Base-by-base conservation (phyloP, 164 flowering plant species). In the Umbilicus rupestris region DNA sequence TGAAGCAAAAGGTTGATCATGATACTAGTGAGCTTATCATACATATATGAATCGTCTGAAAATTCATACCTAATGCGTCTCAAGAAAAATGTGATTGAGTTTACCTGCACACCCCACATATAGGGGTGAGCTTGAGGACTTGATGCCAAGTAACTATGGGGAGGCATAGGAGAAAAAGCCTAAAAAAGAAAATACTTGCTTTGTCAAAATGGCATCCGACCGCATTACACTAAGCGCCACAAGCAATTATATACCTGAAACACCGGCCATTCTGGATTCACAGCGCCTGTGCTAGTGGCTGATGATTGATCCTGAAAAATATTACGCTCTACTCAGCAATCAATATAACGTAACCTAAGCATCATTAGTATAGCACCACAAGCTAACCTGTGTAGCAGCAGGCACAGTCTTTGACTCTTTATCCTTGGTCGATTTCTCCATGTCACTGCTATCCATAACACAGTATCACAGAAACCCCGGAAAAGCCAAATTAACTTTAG, bases 71-170 rank as follows among this genome's bases (percentile, higher is more conserved):
- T 7, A 52, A 52, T 9, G 14, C 12, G 5, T 47, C 58, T 24
- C 26, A 52, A 2, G 9, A 52, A 24, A 52, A 52, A 9, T 3
- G 7, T 1, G 1, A 10, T 52, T 12, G 12, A 52, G 11, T 20
- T 80, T n/a, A 92, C 98, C 96, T 92, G 98, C 77, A 92, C 83
- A 39, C 98, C 97, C 98, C 98, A 92, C 97, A 92, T 88, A 71
- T 90, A 92, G 41, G 96, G 98, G 70, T 84, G 98, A 70, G 97
- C 78, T 74, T 87, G 97, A 57, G 97, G 98, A 70, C 96, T 90
- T 41, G 97, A 88, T 39, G 92, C 88, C 82, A 90, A 66, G 80
- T 79, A 92, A 24, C 96, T 90, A 78, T 75, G 93, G 5, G 92
- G 92, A 57, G 96, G 93, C 41, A 88, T 79, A 31, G 96, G 96